Conservation (phyloP, 2,329 filamentous ascomycete genomes). For the Ascochyta fabae region DNA sequence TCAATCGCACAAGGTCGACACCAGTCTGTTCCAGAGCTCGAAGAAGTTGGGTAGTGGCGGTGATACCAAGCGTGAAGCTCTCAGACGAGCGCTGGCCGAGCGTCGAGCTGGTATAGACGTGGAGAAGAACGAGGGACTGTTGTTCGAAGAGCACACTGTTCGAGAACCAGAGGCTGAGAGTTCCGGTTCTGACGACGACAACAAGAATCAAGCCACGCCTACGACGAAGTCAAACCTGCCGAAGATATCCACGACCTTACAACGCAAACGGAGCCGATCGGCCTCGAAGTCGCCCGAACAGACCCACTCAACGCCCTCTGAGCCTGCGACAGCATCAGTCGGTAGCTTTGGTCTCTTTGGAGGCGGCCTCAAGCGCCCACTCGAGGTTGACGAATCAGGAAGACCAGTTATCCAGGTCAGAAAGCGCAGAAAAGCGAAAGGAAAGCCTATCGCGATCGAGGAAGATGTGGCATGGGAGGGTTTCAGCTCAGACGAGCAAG, state of each 20-base stretch:
- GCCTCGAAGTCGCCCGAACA: slow-evolving; percentile 20
- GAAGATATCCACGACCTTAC: background rate
- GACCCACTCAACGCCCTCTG: background rate
- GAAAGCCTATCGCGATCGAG: slow-evolving; percentile 41
- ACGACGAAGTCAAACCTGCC: background rate
- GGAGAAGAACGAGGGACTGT: slow-evolving; percentile 59
- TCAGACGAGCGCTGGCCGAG: slow-evolving; percentile 69
- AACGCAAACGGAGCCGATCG: slow-evolving; percentile 28
- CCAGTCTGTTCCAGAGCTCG: slow-evolving; percentile 78
- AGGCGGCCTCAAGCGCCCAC: slow-evolving; percentile 82
- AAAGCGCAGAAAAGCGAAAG: slow-evolving; percentile 68
- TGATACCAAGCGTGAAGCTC: slow-evolving; percentile 73
- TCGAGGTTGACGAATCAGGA: slow-evolving; percentile 80
- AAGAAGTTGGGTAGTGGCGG: slow-evolving; percentile 72
- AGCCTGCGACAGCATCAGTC: slow-evolving; percentile 9
- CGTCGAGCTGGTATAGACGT: slow-evolving; percentile 67
- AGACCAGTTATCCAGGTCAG: slow-evolving; percentile 83
- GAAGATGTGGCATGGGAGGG: slow-evolving; percentile 67
- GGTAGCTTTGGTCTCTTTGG: slow-evolving; percentile 57
- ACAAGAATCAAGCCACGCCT: slow-evolving; percentile 12
- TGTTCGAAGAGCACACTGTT: slow-evolving; percentile 56
- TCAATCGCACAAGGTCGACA: slow-evolving; percentile 72
- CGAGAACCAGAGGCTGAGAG: slow-evolving; percentile 33
- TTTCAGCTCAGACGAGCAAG: slow-evolving; percentile 59
- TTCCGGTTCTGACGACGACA: slow-evolving; percentile 36